Evolutionary conservation across 306 rosid genomes (phyloP).

Genomic region (Malus orientalis): DNA sequence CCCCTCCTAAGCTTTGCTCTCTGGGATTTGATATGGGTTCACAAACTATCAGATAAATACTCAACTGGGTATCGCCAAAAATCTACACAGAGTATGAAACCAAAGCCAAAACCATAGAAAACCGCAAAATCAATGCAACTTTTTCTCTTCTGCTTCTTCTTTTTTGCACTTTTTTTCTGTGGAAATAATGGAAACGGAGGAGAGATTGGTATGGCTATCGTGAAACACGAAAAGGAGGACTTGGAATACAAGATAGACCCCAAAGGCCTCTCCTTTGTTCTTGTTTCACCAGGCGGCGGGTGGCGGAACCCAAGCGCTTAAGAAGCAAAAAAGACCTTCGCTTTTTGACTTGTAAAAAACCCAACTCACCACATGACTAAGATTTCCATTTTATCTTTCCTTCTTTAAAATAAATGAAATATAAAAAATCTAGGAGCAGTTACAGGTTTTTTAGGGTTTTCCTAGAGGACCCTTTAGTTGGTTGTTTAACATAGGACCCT

Average conservation of each 20-base stretch:
- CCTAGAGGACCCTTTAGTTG: not conserved
- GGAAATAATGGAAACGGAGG: not conserved
- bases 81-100: not conserved
- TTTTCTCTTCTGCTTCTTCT: not conserved
- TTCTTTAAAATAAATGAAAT: not conserved
- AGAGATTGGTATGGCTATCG: not conserved
- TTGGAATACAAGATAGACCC: constrained; percentile 24
- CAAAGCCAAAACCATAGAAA: not conserved
- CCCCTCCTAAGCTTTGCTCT: constrained; percentile 8
- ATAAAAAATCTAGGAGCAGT: not conserved
- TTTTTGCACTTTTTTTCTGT: not conserved
- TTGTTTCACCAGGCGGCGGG: constrained; percentile 27
- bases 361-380: not conserved
- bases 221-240: not conserved
- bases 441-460: not conserved
- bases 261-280: constrained; percentile 7
- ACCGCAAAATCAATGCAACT: constrained; percentile 13
- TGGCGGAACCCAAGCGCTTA: constrained; percentile 1
- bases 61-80: constrained; percentile 10
- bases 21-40: constrained; percentile 15
- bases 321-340: not conserved
- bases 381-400: not conserved
- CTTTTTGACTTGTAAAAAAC: not conserved
- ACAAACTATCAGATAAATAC: not conserved
- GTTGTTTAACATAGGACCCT: no score